Evolutionary conservation across 352 stramenopile genomes (phyloP), one percentile per base, ranked within the genome.

Genomic region (Phytophthora pinifolia): DNA sequence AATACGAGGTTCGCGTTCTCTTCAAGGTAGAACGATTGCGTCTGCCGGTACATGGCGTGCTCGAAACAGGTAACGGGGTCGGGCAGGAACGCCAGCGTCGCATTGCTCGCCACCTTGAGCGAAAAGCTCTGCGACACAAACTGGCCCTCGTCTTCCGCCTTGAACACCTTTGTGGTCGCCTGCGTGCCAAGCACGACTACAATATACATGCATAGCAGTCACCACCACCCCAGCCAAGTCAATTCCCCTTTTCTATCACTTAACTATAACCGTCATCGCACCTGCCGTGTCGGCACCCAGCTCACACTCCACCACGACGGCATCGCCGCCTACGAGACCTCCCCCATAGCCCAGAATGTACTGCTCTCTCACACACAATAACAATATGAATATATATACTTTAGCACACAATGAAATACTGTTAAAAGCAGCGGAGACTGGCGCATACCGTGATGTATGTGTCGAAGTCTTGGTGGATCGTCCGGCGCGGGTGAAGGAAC

Each of bases 121-220:
- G 56, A 47, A 29, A 92, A 79, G 5, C 51, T 69, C 66, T 95
- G 85, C 6, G 54, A 66, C 17, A 86, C 80, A 43, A 72, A 60
- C 20, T 79, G 56, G 14, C 53, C 55, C 9, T 75, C 61, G 13
- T 64, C 60, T 25, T 79, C 68, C 10, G 76, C 65, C 57, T 92
- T 92, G 68, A 91, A 95, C 39, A 95, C 83, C 49, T 95, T 95
- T n/a, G 85, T 95, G 3, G 85, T 93, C 17, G 85, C 81, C 43
- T 95, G 85, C 7, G 83, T 95, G 18, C 65, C 74, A 34, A 95
- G 59, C 15, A 92, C 81, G 22, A 84, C 81, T 89, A 43, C 35
- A 57, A 12, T 14, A 48, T 25, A 25, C 20, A 25, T 25, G 20
- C 20, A 25, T 25, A 25, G 20, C 3, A 25, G n/a, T n/a, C n/a